Percentiles rank a stretch among this genome's conserved stretches.
These are phyloP conservation scores for Gastrodia elata DNA, from an alignment of 106 monocot species.

Conservation along the genomic window DNA sequence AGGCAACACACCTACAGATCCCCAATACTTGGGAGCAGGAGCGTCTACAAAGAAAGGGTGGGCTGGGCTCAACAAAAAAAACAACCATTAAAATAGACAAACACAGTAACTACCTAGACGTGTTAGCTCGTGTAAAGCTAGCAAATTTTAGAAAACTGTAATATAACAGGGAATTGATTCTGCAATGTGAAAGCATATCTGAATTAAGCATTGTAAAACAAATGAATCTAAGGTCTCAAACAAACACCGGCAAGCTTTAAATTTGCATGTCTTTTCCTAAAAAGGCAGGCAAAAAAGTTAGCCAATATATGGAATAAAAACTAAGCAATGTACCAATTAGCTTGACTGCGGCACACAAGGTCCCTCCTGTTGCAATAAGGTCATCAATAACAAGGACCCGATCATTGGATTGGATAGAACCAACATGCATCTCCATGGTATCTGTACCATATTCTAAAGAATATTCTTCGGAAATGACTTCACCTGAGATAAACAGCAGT, in stretches of 20 bases:
- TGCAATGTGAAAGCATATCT: background rate
- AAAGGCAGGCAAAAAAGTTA: background rate
- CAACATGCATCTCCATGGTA: slow-evolving; percentile 72
- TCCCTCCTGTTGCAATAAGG: slow-evolving; percentile 72
- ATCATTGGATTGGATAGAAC: slow-evolving; percentile 50
- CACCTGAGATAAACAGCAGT: slow-evolving; percentile 21
- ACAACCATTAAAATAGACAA: background rate
- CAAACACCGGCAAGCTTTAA: background rate
- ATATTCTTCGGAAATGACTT: slow-evolving; percentile 73
- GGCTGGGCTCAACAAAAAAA: background rate
- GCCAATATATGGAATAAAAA: background rate
- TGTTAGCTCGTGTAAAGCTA: background rate
- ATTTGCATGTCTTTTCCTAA: background rate
- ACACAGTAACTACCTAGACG: background rate
- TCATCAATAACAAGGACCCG: slow-evolving; percentile 49
- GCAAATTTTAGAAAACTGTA: background rate
- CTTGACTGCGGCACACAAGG: slow-evolving; percentile 54
- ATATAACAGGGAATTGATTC: background rate
- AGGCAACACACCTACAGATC: too few relatives aligned
- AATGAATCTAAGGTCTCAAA: background rate
- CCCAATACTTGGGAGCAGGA: too few relatives aligned
- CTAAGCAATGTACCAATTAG: slow-evolving; percentile 36
- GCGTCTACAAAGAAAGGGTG: too few relatives aligned
- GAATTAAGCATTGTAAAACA: background rate
- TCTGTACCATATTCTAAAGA: slow-evolving; percentile 71